Conservation (phyloP, 352 stramenopile genomes). For the Phytophthora tentaculata region DNA sequence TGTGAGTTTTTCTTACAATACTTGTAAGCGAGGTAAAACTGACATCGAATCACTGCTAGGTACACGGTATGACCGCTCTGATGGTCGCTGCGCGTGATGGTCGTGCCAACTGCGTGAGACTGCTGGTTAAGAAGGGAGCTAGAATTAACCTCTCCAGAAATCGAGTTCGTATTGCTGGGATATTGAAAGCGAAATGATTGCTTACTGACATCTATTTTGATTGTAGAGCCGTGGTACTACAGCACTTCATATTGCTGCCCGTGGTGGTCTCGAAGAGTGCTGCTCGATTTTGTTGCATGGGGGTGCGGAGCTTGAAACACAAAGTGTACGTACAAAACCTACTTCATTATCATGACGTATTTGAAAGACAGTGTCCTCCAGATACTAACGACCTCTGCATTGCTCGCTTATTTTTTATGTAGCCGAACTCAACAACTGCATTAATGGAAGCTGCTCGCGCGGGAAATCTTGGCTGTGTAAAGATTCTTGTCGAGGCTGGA, state of each 20-base stretch:
- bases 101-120: conserved; percentile 64
- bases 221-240: conserved; percentile 80
- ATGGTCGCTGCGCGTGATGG: conserved; percentile 84
- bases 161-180: conserved; percentile 49
- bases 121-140: conserved; percentile 82
- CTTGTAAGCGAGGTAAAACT: conserved; percentile 5
- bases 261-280: conserved; percentile 79
- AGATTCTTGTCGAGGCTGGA: conserved; percentile 68
- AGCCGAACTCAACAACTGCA: conserved; percentile 88
- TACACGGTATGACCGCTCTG: conserved; percentile 82
- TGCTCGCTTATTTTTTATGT: not conserved
- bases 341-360: no score
- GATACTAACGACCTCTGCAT: no score
- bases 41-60: conserved; percentile 44
- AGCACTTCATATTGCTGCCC: conserved; percentile 80
- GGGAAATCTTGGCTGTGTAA: conserved; percentile 80
- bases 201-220: conserved; percentile 11
- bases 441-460: conserved; percentile 88
- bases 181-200: not conserved
- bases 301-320: conserved; percentile 73
- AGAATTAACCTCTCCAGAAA: conserved; percentile 86
- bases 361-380: no score
- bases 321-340: conserved; percentile 60
- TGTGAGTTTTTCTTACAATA: conserved; percentile 36
- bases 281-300: conserved; percentile 71